Evolutionary conservation across 179 eudicot species (phyloP).

Genomic region (Heliamphora pulchella): DNA sequence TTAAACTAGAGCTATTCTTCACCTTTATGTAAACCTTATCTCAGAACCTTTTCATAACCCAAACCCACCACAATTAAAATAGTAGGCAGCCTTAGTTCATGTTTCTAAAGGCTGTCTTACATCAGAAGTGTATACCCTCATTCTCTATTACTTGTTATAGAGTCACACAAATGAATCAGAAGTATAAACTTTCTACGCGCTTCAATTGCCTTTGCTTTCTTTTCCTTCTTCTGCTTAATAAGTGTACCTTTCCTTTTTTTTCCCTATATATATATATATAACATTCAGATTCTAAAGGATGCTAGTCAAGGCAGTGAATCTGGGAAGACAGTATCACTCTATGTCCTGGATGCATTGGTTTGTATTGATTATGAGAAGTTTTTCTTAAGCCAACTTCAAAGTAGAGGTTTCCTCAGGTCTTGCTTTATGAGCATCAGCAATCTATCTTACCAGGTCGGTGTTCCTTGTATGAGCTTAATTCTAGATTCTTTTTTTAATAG

Average conservation of each 20-base stretch:
- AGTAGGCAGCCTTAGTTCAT: too few species aligned
- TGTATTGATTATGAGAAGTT: conserved; percentile 88
- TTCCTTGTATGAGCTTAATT: neutral
- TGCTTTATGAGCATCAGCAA: conserved; percentile 83
- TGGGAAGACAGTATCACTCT: conserved; percentile 72
- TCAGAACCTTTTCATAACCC: too few species aligned
- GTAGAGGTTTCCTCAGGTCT: conserved; percentile 92
- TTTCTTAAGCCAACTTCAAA: conserved; percentile 85
- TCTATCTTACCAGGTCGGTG: conserved; percentile 61
- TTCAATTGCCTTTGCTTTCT: neutral
- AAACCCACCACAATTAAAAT: too few species aligned
- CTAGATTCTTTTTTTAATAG: neutral
- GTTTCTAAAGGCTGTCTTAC: too few species aligned
- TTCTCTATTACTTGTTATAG: too few species aligned
- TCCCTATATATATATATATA: neutral
- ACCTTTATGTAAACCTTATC: too few species aligned
- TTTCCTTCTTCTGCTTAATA: conserved; percentile 6
- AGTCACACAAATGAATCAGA: too few species aligned
- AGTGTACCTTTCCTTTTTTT: neutral
- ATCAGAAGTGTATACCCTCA: too few species aligned
- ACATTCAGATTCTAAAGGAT: conserved; percentile 68
- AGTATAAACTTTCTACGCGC: neutral
- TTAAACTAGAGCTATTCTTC: too few species aligned
- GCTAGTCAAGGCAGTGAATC: conserved; percentile 96
- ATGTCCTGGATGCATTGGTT: conserved; percentile 77